phyloP scores from a whole-genome alignment of 805 yeast species.

The Lachancea fermentati region DNA sequence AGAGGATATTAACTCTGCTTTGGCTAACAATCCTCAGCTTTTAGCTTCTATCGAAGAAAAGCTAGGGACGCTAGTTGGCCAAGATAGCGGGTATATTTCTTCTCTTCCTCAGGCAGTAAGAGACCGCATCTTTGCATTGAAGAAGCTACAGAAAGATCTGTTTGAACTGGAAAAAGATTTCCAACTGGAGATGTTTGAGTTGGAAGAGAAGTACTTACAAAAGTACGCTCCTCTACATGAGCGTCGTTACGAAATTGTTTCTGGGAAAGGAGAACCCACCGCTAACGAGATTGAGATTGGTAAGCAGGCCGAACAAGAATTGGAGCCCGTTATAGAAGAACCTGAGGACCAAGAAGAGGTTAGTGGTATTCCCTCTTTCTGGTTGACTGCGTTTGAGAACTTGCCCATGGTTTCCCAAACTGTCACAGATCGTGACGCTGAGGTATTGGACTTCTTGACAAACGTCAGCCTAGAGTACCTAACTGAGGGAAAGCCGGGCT shows the following conservation, averaged over 20 bases:
- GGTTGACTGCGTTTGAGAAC: slow-evolving; percentile 94
- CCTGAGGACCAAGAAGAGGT: slow-evolving; percentile 38
- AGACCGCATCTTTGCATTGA: slow-evolving; percentile 74
- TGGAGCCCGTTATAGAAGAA: slow-evolving; percentile 40
- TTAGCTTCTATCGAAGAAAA: slow-evolving; percentile 87
- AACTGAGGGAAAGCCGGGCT: slow-evolving; percentile 64
- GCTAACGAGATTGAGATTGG: slow-evolving; percentile 75
- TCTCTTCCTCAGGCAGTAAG: slow-evolving; percentile 66
- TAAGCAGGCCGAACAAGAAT: slow-evolving; percentile 57
- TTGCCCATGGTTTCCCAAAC: slow-evolving; percentile 74
- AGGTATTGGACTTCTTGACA: slow-evolving; percentile 60
- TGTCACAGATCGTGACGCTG: slow-evolving; percentile 85
- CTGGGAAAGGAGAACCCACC: slow-evolving; percentile 73
- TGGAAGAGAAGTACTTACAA: slow-evolving; percentile 73
- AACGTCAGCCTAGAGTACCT: slow-evolving; percentile 78
- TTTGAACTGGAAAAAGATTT: slow-evolving; percentile 83
- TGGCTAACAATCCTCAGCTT: slow-evolving; percentile 76
- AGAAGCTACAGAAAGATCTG: slow-evolving; percentile 73
- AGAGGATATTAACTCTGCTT: slow-evolving; percentile 43
- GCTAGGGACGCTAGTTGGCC: slow-evolving; percentile 77
- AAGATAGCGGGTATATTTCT: slow-evolving; percentile 72
- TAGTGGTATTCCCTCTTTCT: slow-evolving; percentile 87
- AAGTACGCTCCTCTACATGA: slow-evolving; percentile 73
- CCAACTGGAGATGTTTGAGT: slow-evolving; percentile 78
- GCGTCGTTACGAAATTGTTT: slow-evolving; percentile 64